Evolutionary conservation across 805 yeast genomes (phyloP).

Genomic region (Komagataella mondaviorum): DNA sequence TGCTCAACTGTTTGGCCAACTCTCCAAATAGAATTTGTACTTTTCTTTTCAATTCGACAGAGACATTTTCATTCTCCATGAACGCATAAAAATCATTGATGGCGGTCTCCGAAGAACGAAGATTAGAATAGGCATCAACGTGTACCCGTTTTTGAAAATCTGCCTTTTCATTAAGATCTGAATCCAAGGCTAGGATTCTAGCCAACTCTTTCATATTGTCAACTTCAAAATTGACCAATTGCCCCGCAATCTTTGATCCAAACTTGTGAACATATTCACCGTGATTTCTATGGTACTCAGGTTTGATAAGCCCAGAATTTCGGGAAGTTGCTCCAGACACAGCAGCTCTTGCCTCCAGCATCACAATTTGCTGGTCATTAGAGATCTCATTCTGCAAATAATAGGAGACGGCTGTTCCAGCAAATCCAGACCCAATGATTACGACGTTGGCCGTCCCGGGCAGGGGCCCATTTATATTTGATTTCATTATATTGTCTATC

Average conservation of each 20-base stretch:
- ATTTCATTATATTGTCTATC: not conserved
- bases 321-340: slow-evolving; percentile 31
- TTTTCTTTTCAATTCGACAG: slow-evolving; percentile 14
- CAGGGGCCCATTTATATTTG: slow-evolving; percentile 5
- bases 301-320: slow-evolving; percentile 36
- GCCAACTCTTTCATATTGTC: slow-evolving; percentile 17
- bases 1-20: slow-evolving; percentile 14
- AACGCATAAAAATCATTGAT: slow-evolving; percentile 9
- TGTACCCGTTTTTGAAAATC: not conserved
- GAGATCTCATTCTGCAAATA: slow-evolving; percentile 14
- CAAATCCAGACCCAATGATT: slow-evolving; percentile 31
- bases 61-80: slow-evolving; percentile 15
- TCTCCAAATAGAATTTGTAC: slow-evolving; percentile 20
- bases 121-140: not conserved
- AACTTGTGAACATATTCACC: slow-evolving; percentile 3
- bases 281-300: slow-evolving; percentile 13
- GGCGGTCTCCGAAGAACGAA: slow-evolving; percentile 1
- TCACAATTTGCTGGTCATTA: slow-evolving; percentile 6
- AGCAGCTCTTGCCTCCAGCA: slow-evolving; percentile 23
- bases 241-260: slow-evolving; percentile 14
- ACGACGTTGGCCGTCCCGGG: slow-evolving; percentile 24
- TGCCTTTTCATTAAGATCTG: not conserved
- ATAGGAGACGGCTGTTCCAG: slow-evolving; percentile 27
- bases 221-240: slow-evolving; percentile 19
- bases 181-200: slow-evolving; percentile 8